phyloP scores from a whole-genome alignment of 345 rosid species.

The Zanthoxylum bungeanum region DNA sequence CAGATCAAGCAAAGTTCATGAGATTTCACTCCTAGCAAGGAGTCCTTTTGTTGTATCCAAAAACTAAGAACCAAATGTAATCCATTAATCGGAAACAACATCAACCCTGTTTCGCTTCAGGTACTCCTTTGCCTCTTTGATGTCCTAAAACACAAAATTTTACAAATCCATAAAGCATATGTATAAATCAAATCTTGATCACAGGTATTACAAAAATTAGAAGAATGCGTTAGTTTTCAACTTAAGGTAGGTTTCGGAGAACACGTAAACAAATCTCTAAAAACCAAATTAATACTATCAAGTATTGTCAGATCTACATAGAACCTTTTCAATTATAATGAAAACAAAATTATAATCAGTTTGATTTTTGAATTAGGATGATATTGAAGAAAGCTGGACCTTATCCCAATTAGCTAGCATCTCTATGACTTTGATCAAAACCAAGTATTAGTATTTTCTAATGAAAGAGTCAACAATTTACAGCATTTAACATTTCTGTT shows the following conservation, averaged over 20 bases:
- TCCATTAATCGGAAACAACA: constrained; percentile 41
- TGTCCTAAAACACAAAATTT: constrained; percentile 45
- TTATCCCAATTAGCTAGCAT: background rate
- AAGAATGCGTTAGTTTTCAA: background rate
- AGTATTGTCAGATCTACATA: too few species aligned
- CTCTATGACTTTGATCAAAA: background rate
- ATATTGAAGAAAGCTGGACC: background rate
- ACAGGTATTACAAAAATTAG: background rate
- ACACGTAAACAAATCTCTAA: background rate
- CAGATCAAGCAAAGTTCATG: background rate
- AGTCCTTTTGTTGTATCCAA: background rate
- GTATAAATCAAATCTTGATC: background rate
- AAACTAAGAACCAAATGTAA: background rate
- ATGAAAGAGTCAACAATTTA: background rate
- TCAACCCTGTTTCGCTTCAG: constrained; percentile 66
- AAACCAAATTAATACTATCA: background rate
- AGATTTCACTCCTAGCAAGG: background rate
- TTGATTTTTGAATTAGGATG: background rate
- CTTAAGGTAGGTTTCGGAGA: background rate
- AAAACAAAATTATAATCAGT: background rate
- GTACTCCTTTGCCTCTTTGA: constrained; percentile 72
- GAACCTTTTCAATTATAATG: background rate
- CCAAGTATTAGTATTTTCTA: background rate
- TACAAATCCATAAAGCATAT: background rate
- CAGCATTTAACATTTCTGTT: background rate